phyloP scores from a whole-genome alignment of 108 stramenopile genomes.

The Chaetoceros muelleri region DNA sequence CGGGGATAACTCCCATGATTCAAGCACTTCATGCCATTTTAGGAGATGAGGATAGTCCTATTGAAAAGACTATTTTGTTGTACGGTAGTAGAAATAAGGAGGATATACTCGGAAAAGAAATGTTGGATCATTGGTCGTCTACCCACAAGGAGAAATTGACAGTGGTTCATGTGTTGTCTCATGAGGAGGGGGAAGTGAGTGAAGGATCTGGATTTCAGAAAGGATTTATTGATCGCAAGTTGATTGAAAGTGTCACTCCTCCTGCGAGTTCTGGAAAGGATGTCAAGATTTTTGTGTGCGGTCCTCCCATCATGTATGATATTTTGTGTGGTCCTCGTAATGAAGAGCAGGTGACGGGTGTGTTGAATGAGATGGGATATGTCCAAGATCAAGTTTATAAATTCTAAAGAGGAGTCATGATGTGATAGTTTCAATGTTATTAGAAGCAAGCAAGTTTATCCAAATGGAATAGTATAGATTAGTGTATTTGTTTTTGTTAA shows the following conservation, averaged over 20 bases:
- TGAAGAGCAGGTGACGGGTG: conserved; percentile 61
- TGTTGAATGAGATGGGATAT: conserved; percentile 82
- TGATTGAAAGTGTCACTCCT: conserved; percentile 54
- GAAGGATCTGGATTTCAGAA: conserved; percentile 42
- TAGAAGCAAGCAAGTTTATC: too few relatives aligned
- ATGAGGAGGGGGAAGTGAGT: conserved; percentile 49
- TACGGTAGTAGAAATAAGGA: conserved; percentile 60
- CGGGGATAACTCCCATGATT: conserved; percentile 94
- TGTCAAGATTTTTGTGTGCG: conserved; percentile 85
- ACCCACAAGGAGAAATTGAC: conserved; percentile 31
- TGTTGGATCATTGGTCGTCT: conserved; percentile 56
- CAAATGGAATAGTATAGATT: too few relatives aligned
- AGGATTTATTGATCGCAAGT: conserved; percentile 61
- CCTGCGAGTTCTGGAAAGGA: conserved; percentile 39
- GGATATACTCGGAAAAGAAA: conserved; percentile 82
- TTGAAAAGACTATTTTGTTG: conserved; percentile 66
- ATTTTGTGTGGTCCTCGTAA: conserved; percentile 79
- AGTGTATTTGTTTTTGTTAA: too few relatives aligned
- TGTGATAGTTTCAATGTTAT: too few relatives aligned
- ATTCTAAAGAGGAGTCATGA: too few relatives aligned
- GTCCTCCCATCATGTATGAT: conserved; percentile 88
- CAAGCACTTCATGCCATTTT: conserved; percentile 93
- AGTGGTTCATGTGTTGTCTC: conserved; percentile 55
- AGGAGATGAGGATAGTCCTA: conserved; percentile 18
- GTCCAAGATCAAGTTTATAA: conserved; percentile 83